Percentiles rank a stretch among this genome's conserved stretches.
phyloP scores from a whole-genome alignment of 2,329 filamentous ascomycete species.

The Parasarocladium wereldwijsianum region DNA sequence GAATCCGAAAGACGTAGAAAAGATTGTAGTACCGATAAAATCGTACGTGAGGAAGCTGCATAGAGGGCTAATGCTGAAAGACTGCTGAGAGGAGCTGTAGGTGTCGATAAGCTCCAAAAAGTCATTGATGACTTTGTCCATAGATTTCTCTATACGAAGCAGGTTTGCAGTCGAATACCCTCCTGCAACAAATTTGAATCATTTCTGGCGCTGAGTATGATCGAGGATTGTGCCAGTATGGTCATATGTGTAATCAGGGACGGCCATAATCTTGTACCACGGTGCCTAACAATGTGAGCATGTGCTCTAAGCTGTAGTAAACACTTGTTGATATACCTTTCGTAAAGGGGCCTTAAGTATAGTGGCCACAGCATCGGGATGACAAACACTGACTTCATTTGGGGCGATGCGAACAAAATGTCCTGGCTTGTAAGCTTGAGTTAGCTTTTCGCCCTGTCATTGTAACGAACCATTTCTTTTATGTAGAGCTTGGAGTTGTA shows the following conservation, averaged over 20 bases:
- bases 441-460: neutral
- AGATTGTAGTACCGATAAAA: conserved; percentile 6
- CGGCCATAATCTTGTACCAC: conserved; percentile 7
- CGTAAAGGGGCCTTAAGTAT: conserved; percentile 4
- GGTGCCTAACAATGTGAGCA: too few species aligned
- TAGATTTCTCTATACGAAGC: conserved; percentile 4
- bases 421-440: too few species aligned
- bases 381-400: conserved; percentile 27
- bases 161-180: conserved; percentile 5
- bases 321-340: conserved; percentile 7
- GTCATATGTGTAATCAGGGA: conserved; percentile 8
- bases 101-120: conserved; percentile 5
- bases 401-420: conserved; percentile 28
- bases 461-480: conserved; percentile 1
- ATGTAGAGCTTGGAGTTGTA: neutral
- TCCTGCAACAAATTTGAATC: conserved; percentile 5
- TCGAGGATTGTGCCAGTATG: conserved; percentile 6
- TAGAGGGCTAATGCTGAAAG: conserved; percentile 6
- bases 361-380: conserved; percentile 8
- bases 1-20: conserved; percentile 8
- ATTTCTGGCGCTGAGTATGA: conserved; percentile 5
- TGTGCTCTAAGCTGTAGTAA: too few species aligned
- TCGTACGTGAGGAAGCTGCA: conserved; percentile 7
- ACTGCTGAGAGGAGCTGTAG: conserved; percentile 1
- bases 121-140: conserved; percentile 5